phyloP scores from a whole-genome alignment of 1,139 yeast genomes.

The Yamadazyma triangularis region DNA sequence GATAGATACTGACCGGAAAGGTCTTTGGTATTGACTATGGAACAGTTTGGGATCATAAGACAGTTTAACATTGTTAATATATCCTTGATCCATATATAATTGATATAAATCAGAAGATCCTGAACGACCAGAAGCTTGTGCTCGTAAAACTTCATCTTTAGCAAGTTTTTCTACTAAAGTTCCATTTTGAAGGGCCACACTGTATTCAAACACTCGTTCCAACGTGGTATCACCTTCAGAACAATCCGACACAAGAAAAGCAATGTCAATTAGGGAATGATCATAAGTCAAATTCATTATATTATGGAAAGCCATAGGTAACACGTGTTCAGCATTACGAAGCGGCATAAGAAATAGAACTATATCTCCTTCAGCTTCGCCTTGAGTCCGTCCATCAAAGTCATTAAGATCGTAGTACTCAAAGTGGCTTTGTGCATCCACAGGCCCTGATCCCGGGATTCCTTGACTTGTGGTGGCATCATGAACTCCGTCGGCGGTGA shows the following conservation, averaged over 20 bases:
- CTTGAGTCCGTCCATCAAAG: constrained; percentile 52
- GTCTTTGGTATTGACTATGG: constrained; percentile 61
- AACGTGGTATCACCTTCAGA: constrained; percentile 71
- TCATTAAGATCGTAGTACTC: constrained; percentile 60
- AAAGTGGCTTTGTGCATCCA: constrained; percentile 17
- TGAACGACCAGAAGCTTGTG: constrained; percentile 17
- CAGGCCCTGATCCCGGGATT: too few relatives aligned
- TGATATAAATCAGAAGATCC: constrained; percentile 63
- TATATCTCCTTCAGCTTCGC: constrained; percentile 55
- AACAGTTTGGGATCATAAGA: constrained; percentile 56
- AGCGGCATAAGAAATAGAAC: constrained; percentile 73
- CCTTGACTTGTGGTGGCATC: constrained; percentile 4
- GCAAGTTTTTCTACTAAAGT: constrained; percentile 51
- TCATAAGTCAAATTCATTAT: constrained; percentile 83
- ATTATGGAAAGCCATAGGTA: constrained; percentile 81
- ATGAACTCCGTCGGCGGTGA: constrained; percentile 35
- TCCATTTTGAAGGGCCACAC: constrained; percentile 68
- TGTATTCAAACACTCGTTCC: constrained; percentile 60
- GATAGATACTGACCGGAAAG: constrained; percentile 72
- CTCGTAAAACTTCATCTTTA: constrained; percentile 30
- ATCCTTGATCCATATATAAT: constrained; percentile 65
- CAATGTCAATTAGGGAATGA: constrained; percentile 75
- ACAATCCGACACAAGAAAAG: constrained; percentile 82
- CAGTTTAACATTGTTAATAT: constrained; percentile 50
- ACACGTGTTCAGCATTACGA: constrained; percentile 74